Evolutionary conservation across 1,284 basidiomycete genomes (phyloP).

Genomic region (Pulchroboletus neoregius): DNA sequence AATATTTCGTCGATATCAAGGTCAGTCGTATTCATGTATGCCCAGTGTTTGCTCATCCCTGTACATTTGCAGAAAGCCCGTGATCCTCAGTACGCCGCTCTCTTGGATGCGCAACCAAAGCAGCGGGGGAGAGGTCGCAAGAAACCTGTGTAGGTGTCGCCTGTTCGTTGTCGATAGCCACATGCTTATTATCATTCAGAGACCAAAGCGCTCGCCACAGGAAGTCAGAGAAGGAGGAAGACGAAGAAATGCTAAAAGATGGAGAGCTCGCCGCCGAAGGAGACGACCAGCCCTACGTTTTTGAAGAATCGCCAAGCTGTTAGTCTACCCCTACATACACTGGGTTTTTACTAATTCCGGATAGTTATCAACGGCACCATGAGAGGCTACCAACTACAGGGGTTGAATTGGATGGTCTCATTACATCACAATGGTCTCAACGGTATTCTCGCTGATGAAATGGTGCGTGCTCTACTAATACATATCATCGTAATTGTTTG

Average conservation of each 20-base stretch:
- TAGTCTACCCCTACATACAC: slow-evolving; percentile 29
- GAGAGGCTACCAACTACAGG: slow-evolving; percentile 94
- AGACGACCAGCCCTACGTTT: slow-evolving; percentile 85
- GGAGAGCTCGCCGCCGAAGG: slow-evolving; percentile 76
- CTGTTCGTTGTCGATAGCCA: background rate
- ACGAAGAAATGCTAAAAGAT: slow-evolving; percentile 90
- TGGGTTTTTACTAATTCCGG: background rate
- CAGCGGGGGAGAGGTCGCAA: slow-evolving; percentile 78
- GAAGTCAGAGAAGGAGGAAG: slow-evolving; percentile 98
- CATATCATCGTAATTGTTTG: background rate
- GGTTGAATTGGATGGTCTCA: slow-evolving; percentile 96
- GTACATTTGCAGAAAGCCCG: slow-evolving; percentile 62
- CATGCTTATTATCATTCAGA: slow-evolving; percentile 33
- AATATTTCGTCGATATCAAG: slow-evolving; percentile 95
- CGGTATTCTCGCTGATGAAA: slow-evolving; percentile 92
- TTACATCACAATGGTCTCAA: slow-evolving; percentile 92
- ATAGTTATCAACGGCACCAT: slow-evolving; percentile 86
- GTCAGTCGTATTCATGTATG: slow-evolving; percentile 36
- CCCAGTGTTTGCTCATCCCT: slow-evolving; percentile 2
- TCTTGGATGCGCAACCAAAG: slow-evolving; percentile 83
- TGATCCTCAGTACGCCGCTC: slow-evolving; percentile 90
- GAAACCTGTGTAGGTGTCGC: slow-evolving; percentile 60
- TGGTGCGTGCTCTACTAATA: slow-evolving; percentile 50
- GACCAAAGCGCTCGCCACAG: slow-evolving; percentile 81
- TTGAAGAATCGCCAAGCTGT: slow-evolving; percentile 91